Evolutionary conservation across 495 filamentous ascomycete genomes (phyloP).

Genomic region (Xylaria palmicola): DNA sequence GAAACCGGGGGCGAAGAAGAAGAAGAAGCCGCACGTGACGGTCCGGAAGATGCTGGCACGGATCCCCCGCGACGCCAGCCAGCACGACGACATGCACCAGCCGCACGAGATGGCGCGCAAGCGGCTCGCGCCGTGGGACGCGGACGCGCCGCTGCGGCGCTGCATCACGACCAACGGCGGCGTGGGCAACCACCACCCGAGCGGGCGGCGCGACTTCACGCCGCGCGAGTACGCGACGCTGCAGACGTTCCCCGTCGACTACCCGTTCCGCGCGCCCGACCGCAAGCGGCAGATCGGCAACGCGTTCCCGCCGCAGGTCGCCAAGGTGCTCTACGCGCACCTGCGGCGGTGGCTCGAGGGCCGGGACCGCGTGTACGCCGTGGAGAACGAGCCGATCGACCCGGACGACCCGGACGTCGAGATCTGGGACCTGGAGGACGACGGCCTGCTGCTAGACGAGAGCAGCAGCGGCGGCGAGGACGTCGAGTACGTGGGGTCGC

Average conservation of each 20-base stretch:
- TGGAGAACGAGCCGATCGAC: constrained; percentile 20
- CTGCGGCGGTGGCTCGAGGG: constrained; percentile 56
- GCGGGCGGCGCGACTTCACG: constrained; percentile 65
- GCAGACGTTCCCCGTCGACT: constrained; percentile 68
- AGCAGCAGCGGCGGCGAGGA: not conserved
- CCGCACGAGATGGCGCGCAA: constrained; percentile 23
- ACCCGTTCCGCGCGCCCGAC: constrained; percentile 54
- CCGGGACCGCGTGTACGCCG: constrained; percentile 46
- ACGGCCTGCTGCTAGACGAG: not conserved
- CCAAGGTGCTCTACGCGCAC: constrained; percentile 57
- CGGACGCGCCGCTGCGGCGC: constrained; percentile 41
- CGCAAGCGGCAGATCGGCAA: constrained; percentile 81
- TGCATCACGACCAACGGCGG: constrained; percentile 72
- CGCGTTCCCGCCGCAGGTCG: constrained; percentile 71
- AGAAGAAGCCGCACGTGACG: constrained; percentile 38
- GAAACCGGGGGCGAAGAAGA: too few relatives aligned
- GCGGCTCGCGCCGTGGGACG: constrained; percentile 41
- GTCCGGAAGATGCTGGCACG: constrained; percentile 27
- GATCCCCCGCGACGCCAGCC: constrained; percentile 32
- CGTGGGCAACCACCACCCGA: constrained; percentile 67
- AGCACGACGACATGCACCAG: constrained; percentile 50
- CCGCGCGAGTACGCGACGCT: constrained; percentile 71
- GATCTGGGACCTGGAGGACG: constrained; percentile 16
- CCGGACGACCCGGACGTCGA: constrained; percentile 16
- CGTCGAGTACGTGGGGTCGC: constrained; percentile 20